phyloP scores from a whole-genome alignment of 495 filamentous ascomycete species.

The Thozetella sp. region DNA sequence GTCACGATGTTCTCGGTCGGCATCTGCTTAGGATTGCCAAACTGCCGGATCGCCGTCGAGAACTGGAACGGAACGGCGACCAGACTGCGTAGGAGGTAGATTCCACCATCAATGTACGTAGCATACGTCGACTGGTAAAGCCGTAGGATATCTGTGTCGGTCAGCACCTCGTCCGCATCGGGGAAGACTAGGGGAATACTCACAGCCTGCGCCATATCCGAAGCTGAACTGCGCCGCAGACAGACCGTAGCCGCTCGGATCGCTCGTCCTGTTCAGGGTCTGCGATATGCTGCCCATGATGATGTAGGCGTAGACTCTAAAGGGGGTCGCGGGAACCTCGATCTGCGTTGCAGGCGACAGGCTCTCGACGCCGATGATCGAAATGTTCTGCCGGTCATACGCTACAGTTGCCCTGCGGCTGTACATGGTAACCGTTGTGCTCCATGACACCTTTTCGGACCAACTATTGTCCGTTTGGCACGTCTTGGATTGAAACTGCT shows the following conservation, averaged over 20 bases:
- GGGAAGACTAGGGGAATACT: background rate
- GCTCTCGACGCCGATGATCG: slow-evolving; percentile 10
- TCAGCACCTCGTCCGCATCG: background rate
- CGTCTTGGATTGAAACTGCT: background rate
- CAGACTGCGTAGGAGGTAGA: slow-evolving; percentile 10
- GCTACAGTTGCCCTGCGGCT: slow-evolving; percentile 7
- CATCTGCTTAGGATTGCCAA: slow-evolving; percentile 9
- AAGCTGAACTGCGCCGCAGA: slow-evolving; percentile 7
- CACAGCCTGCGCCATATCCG: slow-evolving; percentile 4
- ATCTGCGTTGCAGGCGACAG: background rate
- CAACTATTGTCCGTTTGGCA: slow-evolving; percentile 5
- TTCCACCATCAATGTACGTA: slow-evolving; percentile 6
- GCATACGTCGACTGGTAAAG: slow-evolving; percentile 6
- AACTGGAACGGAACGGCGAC: slow-evolving; percentile 13
- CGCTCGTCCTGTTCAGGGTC: background rate
- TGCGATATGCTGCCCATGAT: slow-evolving; percentile 4
- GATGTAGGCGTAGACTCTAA: slow-evolving; percentile 2
- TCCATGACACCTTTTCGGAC: slow-evolving; percentile 7
- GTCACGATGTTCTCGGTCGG: slow-evolving; percentile 5
- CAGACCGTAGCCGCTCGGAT: background rate
- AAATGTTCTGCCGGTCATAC: slow-evolving; percentile 10
- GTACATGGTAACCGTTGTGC: slow-evolving; percentile 9
- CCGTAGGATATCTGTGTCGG: slow-evolving; percentile 1
- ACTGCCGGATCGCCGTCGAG: slow-evolving; percentile 11
- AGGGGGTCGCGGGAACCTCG: background rate